Conservation (phyloP, 306 rosid species). For the Fagus sylvatica region DNA sequence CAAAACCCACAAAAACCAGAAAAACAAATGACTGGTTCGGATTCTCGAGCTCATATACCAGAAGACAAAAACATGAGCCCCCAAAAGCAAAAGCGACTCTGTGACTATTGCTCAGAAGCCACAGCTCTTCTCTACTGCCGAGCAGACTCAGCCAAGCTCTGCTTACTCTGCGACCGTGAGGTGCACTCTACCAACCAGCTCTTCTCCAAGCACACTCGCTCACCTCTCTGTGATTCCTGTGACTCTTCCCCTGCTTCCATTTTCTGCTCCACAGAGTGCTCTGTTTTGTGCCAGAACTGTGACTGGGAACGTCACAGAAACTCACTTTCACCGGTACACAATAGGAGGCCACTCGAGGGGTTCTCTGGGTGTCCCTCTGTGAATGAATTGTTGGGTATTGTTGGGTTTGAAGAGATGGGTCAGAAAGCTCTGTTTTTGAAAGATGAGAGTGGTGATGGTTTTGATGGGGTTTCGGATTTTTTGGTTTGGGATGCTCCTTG, state of each 20-base stretch:
- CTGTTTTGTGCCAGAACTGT: constrained; percentile 85
- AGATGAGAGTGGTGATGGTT: constrained; percentile 11
- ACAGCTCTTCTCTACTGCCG: constrained; percentile 76
- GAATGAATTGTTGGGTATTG: constrained; percentile 44
- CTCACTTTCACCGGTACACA: constrained; percentile 42
- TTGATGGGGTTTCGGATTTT: constrained; percentile 45
- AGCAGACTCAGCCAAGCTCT: constrained; percentile 88
- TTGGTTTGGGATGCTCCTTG: constrained; percentile 73
- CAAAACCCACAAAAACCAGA: not conserved
- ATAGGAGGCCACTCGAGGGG: constrained; percentile 74
- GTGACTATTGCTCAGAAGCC: constrained; percentile 62
- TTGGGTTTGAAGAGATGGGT: constrained; percentile 60
- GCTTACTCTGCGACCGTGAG: constrained; percentile 75
- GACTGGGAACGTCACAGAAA: constrained; percentile 75
- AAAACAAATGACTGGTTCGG: constrained; percentile 26
- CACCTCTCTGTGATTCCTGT: constrained; percentile 69
- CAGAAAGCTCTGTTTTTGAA: constrained; percentile 49
- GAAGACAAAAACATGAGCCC: constrained; percentile 13
- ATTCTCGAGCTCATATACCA: constrained; percentile 3
- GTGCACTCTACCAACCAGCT: constrained; percentile 83
- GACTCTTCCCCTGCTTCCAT: constrained; percentile 69
- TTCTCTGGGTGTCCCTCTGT: constrained; percentile 71
- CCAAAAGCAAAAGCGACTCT: constrained; percentile 22
- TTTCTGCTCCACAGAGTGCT: constrained; percentile 68
- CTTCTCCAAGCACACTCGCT: constrained; percentile 75